Evolutionary conservation across 1,284 basidiomycete genomes (phyloP).

Genomic region (Ganoderma multipileum): DNA sequence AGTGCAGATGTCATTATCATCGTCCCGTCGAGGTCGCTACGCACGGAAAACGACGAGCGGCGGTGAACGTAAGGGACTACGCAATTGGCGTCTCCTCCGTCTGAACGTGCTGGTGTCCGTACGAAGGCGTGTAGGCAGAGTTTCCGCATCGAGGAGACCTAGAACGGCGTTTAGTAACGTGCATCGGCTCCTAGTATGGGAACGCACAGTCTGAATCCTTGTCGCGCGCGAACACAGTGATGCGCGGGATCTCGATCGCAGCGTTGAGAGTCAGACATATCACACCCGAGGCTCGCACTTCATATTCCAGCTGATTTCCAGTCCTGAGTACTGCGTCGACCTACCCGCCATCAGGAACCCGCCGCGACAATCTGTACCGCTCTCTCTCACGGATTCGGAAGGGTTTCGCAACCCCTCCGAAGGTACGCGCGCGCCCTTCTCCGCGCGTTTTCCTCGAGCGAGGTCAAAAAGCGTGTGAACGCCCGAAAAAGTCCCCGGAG

Average conservation of each 20-base stretch:
- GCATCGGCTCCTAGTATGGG: background rate
- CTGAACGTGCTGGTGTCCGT: background rate
- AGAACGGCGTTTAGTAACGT: background rate
- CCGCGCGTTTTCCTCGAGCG: background rate
- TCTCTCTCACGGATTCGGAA: background rate
- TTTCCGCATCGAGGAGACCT: background rate
- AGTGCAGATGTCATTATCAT: too few relatives aligned
- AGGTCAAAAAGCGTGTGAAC: background rate
- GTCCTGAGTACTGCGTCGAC: background rate
- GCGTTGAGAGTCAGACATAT: background rate
- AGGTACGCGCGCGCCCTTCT: too few relatives aligned
- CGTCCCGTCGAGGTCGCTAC: background rate
- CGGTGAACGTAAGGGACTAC: background rate
- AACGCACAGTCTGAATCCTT: background rate
- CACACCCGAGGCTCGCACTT: background rate
- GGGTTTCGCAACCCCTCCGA: background rate
- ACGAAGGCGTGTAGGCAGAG: background rate
- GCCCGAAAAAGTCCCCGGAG: background rate
- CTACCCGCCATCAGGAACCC: background rate
- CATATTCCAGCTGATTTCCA: background rate
- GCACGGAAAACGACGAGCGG: background rate
- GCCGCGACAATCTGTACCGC: background rate
- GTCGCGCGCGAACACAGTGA: background rate
- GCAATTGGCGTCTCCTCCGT: background rate
- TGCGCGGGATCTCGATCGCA: slow-evolving; percentile 1